These are phyloP conservation scores for Vararia minispora DNA, from an alignment of 768 basidiomycete species.

Conservation along the genomic window DNA sequence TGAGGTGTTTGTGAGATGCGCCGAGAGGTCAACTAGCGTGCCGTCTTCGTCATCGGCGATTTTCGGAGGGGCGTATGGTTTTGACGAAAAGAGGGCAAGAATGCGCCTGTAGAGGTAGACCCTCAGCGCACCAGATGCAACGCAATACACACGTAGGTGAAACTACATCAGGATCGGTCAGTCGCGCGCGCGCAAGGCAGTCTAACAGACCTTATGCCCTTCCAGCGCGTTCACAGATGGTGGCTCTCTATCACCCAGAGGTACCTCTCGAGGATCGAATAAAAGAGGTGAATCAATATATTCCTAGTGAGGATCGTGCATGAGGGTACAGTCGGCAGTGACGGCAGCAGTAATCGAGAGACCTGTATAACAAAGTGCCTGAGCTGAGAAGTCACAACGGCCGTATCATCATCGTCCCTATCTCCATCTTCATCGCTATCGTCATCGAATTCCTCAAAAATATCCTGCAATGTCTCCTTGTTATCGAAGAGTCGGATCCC, in stretches of 20 bases:
- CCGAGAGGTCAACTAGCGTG: slow-evolving; percentile 37
- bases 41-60: slow-evolving; percentile 17
- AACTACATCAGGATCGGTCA: slow-evolving; percentile 40
- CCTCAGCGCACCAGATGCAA: slow-evolving; percentile 64
- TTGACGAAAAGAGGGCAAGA: slow-evolving; percentile 79
- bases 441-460: slow-evolving; percentile 76
- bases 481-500: slow-evolving; percentile 86
- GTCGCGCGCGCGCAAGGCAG: slow-evolving; percentile 1
- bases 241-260: slow-evolving; percentile 18
- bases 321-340: slow-evolving; percentile 1
- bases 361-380: slow-evolving; percentile 97
- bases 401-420: slow-evolving; percentile 28
- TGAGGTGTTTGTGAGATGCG: slow-evolving; percentile 90
- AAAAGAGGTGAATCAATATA: slow-evolving; percentile 74
- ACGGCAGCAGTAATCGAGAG: slow-evolving; percentile 10
- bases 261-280: slow-evolving; percentile 50
- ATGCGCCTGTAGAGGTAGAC: slow-evolving; percentile 76
- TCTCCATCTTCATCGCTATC: slow-evolving; percentile 38
- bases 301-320: slow-evolving; percentile 41
- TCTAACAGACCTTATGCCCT: slow-evolving; percentile 48
- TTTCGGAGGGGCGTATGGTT: slow-evolving; percentile 47
- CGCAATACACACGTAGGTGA: slow-evolving; percentile 84
- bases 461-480: slow-evolving; percentile 55
- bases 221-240: slow-evolving; percentile 18
- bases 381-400: slow-evolving; percentile 75